Base-by-base conservation (phyloP, 2,329 filamentous ascomycete genomes). In the Cercospora zeina region DNA sequence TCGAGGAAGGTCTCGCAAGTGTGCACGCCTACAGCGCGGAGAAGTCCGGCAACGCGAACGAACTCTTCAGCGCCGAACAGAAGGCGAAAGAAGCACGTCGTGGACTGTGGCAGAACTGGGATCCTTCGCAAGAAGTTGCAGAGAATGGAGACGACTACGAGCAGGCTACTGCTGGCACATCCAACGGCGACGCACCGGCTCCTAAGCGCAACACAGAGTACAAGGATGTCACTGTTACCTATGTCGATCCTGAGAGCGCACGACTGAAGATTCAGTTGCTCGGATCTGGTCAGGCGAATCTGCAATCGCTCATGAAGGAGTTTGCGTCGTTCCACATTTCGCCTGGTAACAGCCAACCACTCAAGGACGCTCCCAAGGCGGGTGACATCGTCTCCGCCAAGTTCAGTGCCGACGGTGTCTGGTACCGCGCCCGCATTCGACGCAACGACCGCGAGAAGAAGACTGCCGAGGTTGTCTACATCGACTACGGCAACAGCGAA, bases 401-500 rank as follows among this genome's bases (percentile, higher is more conserved):
- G 75, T 99, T 97, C 81, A 89, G 87, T 6, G 88, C 87, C 57
- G 95, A 99, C 74, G 86, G 88, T 63, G 87, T 95, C 69, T 99
- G 93, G 93, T 99, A 99, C 81, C 90, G 95, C 65, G 95, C 90
- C 33, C 89, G 88, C 65, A 87, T 99, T 65, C 89, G 93, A 65
- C 87, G 93, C 74, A 97, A 97, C 77, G 95, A 99, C 79, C 91
- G 95, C 65, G 85, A 93, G 8, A 88, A 88, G 72, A 91, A 95
- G 83, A 87, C 90, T 70, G 89, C 92, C 24, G 95, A 99, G 77
- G 89, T 99, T 27, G 80, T 96, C 50, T 99, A 96, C 78, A 86
- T 99, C 65, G 95, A 99, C 80, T 99, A 96, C 77, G 95, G 95
- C 71, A 99, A 99, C 83, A 89, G 86, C 59, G 95, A 99, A 78